These are phyloP conservation scores for Arabidopsis lyrata DNA, from an alignment of 441 rosid genomes.

Conservation along the genomic window DNA sequence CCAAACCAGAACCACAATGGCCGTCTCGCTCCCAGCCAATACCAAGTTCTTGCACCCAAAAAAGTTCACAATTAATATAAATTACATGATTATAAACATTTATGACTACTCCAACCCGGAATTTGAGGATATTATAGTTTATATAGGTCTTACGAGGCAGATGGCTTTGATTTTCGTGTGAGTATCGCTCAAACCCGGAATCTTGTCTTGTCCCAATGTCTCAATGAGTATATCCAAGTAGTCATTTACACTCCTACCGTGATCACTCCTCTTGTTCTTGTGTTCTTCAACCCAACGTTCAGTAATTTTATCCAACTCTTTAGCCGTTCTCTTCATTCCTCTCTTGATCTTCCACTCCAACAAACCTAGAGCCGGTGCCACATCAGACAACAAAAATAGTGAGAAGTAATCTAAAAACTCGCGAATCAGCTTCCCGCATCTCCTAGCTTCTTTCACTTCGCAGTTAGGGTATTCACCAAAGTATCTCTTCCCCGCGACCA, in stretches of 20 bases:
- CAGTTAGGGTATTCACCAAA: conserved; percentile 23
- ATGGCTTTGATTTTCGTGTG: conserved; percentile 41
- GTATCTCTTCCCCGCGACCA: conserved; percentile 48
- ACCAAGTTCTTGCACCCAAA: conserved; percentile 31
- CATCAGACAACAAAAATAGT: conserved; percentile 45
- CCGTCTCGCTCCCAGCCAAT: conserved; percentile 28
- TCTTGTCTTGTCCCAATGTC: conserved; percentile 22
- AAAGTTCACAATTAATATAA: too few species aligned
- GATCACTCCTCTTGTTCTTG: conserved; percentile 36
- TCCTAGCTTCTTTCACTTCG: background rate
- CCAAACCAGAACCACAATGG: conserved; percentile 25
- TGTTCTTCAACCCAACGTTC: conserved; percentile 55
- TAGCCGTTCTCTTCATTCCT: conserved; percentile 46
- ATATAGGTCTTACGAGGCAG: conserved; percentile 34
- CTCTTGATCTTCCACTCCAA: conserved; percentile 48
- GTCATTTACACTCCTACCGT: conserved; percentile 31
- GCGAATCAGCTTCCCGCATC: conserved; percentile 24
- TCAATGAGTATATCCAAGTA: conserved; percentile 54
- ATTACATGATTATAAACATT: too few species aligned
- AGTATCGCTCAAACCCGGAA: conserved; percentile 25
- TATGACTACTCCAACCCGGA: too few species aligned
- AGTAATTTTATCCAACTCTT: conserved; percentile 35
- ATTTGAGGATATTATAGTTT: too few species aligned
- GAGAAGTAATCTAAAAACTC: conserved; percentile 35
- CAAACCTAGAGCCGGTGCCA: conserved; percentile 49